phyloP scores from a whole-genome alignment of 805 yeast species.

The Pichia gijzeniarum region DNA sequence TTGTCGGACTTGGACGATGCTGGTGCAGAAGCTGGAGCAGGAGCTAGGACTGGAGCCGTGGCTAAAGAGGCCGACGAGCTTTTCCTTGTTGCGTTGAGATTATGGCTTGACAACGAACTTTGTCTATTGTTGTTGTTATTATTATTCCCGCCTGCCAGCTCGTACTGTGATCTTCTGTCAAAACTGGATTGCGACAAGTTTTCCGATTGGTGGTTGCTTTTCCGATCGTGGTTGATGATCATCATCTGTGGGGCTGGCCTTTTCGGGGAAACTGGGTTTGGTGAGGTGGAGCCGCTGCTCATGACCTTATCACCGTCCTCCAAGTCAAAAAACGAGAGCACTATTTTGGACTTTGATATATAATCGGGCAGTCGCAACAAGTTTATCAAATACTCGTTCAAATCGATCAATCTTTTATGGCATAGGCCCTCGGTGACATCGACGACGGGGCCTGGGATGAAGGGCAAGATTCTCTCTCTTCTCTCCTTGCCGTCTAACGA shows the following conservation, averaged over 20 bases:
- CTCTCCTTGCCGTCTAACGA: constrained; percentile 63
- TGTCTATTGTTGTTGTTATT: too few relatives aligned
- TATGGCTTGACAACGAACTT: too few relatives aligned
- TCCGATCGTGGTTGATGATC: constrained; percentile 12
- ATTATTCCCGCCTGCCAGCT: constrained; percentile 15
- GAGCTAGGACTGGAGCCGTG: neutral
- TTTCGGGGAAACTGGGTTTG: constrained; percentile 22
- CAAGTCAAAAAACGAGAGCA: constrained; percentile 63
- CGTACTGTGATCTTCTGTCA: constrained; percentile 48
- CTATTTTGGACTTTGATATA: constrained; percentile 63
- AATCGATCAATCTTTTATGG: constrained; percentile 47
- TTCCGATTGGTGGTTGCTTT: constrained; percentile 33
- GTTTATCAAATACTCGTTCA: constrained; percentile 45
- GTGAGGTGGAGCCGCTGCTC: constrained; percentile 13
- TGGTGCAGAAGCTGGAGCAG: neutral
- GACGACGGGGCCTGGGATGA: constrained; percentile 92
- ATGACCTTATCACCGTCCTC: constrained; percentile 56
- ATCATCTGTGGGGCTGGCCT: constrained; percentile 29
- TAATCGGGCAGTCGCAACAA: constrained; percentile 68
- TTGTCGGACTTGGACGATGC: constrained; percentile 24
- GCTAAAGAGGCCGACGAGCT: constrained; percentile 7
- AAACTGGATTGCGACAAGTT: constrained; percentile 42
- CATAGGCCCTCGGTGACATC: constrained; percentile 73
- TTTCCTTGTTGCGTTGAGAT: constrained; percentile 13
- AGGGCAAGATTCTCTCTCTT: constrained; percentile 78